Conservation (phyloP, 2,329 filamentous ascomycete species). For the Fusarium praegraminearum region DNA sequence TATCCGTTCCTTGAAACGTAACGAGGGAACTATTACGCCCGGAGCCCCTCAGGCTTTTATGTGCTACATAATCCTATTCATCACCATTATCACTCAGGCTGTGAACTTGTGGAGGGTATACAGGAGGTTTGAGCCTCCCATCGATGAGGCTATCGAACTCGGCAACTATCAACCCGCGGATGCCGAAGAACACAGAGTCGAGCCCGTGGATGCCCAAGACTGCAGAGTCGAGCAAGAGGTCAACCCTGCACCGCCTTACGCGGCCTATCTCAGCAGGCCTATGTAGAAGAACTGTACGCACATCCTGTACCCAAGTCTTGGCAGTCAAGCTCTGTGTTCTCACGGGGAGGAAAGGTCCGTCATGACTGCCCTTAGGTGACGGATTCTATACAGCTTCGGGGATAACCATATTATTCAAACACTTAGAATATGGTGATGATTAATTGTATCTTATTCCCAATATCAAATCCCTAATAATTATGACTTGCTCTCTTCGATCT, state of each 20-base stretch:
- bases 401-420: neutral
- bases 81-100: neutral
- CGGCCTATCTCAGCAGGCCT: neutral
- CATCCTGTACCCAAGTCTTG: too few species aligned
- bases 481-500: constrained; percentile 4
- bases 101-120: neutral
- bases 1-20: neutral
- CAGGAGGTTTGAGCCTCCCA: neutral
- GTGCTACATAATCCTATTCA: neutral
- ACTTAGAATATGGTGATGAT: neutral
- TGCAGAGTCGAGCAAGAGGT: neutral
- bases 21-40: neutral
- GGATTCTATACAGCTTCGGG: neutral
- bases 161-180: neutral
- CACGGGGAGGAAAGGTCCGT: neutral
- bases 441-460: neutral
- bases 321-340: neutral
- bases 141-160: neutral
- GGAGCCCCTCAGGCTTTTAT: neutral
- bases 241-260: neutral
- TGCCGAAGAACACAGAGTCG: too few species aligned
- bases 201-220: neutral
- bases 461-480: neutral
- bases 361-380: too few species aligned
- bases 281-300: neutral